These are phyloP conservation scores for Trichoderma reesei DNA, from an alignment of 495 filamentous ascomycete genomes.

Conservation along the genomic window DNA sequence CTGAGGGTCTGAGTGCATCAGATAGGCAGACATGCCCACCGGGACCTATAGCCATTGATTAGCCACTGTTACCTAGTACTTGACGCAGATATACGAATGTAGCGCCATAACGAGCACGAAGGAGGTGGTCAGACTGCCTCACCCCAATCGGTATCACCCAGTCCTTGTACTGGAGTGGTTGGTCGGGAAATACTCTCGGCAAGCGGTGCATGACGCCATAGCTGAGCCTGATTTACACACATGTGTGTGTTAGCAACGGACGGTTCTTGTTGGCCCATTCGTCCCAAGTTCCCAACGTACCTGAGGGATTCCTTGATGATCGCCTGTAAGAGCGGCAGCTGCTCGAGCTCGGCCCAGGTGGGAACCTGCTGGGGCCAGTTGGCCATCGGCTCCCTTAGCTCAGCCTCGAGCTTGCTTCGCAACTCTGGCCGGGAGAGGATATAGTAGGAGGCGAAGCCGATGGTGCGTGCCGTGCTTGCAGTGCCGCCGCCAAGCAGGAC, in stretches of 20 bases:
- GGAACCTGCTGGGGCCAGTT: slow-evolving; percentile 16
- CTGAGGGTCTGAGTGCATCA: slow-evolving; percentile 24
- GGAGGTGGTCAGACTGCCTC: not conserved
- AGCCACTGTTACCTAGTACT: not conserved
- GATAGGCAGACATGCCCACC: slow-evolving; percentile 20
- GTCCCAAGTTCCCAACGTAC: slow-evolving; percentile 8
- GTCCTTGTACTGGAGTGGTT: slow-evolving; percentile 16
- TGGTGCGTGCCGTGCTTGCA: slow-evolving; percentile 20
- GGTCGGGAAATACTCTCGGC: slow-evolving; percentile 20
- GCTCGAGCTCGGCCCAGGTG: slow-evolving; percentile 33
- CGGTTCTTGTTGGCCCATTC: not conserved
- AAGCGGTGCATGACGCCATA: slow-evolving; percentile 18
- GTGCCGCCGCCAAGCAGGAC: slow-evolving; percentile 20
- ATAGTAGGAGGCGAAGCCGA: slow-evolving; percentile 22
- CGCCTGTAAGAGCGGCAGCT: slow-evolving; percentile 35
- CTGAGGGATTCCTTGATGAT: slow-evolving; percentile 36
- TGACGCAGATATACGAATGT: not conserved
- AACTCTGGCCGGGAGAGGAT: slow-evolving; percentile 18
- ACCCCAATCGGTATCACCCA: slow-evolving; percentile 17
- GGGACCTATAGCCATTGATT: slow-evolving; percentile 4
- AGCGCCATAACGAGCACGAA: not conserved
- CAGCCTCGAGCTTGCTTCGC: slow-evolving; percentile 17
- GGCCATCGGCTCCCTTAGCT: slow-evolving; percentile 21
- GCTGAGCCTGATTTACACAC: slow-evolving; percentile 8
- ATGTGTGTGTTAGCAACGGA: not conserved